Evolutionary conservation across 2,329 filamentous ascomycete genomes (phyloP).

Genomic region (Aspergillus udagawae): DNA sequence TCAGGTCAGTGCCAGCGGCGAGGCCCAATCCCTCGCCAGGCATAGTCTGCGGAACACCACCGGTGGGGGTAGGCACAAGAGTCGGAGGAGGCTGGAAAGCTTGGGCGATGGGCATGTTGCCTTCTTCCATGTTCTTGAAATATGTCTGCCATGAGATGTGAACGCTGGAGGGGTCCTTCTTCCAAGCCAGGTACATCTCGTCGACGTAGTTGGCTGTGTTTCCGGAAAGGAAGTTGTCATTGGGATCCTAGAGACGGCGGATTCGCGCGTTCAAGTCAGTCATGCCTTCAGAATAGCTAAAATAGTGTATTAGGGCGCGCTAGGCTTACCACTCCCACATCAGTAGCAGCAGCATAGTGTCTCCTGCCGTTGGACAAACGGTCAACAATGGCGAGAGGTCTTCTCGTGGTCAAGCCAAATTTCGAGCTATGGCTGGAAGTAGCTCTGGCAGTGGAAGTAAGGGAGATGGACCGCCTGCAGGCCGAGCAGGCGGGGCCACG

Average conservation of each 20-base stretch:
- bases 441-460: constrained; percentile 29
- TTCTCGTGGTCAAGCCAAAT: constrained; percentile 35
- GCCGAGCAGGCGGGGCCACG: constrained; percentile 31
- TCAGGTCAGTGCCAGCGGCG: constrained; percentile 73
- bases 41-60: constrained; percentile 69
- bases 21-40: constrained; percentile 64
- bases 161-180: constrained; percentile 84
- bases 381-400: constrained; percentile 41
- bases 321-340: constrained; percentile 55
- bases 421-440: constrained; percentile 28
- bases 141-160: constrained; percentile 99
- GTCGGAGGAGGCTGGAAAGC: constrained; percentile 95
- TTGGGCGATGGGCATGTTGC: constrained; percentile 95
- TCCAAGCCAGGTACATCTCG: constrained; percentile 99
- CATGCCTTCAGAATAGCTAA: constrained; percentile 2
- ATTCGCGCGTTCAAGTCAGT: constrained; percentile 20
- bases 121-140: constrained; percentile 98
- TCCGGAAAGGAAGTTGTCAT: constrained; percentile 93
- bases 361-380: constrained; percentile 41
- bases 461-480: constrained; percentile 31
- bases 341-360: constrained; percentile 56
- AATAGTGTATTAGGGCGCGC: constrained; percentile 2
- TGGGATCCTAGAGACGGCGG: constrained; percentile 61
- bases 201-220: constrained; percentile 99
- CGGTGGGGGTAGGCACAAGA: constrained; percentile 76